Percentiles rank a stretch among this genome's conserved stretches.
Evolutionary conservation across 1,284 basidiomycete genomes (phyloP).

Genomic region (Irpex lacteus): DNA sequence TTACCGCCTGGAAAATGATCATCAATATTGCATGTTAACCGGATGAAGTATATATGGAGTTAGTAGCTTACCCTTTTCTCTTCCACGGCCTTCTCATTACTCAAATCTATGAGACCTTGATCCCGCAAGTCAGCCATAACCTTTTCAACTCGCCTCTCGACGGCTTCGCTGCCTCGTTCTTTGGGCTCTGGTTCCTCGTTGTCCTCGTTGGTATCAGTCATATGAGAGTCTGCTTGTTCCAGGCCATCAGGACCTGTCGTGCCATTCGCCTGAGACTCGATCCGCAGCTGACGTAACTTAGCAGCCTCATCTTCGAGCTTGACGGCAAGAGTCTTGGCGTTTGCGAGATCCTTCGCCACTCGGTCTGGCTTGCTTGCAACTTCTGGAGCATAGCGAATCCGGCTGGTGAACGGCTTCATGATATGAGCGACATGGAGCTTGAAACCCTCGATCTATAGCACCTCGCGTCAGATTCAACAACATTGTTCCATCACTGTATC

Average conservation of each 20-base stretch:
- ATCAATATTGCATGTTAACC: conserved; percentile 6
- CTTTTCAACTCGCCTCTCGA: conserved; percentile 75
- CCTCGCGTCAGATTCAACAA: conserved; percentile 7
- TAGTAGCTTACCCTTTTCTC: conserved; percentile 56
- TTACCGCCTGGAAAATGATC: conserved; percentile 46
- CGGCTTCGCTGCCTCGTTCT: conserved; percentile 63
- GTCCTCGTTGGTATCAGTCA: conserved; percentile 42
- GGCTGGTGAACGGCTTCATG: conserved; percentile 73
- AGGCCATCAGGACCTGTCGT: conserved; percentile 20
- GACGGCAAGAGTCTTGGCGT: conserved; percentile 66
- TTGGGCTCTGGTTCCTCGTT: conserved; percentile 55
- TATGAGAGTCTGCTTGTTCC: conserved; percentile 40
- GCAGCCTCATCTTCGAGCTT: conserved; percentile 71
- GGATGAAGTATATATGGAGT: conserved; percentile 12
- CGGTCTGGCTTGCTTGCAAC: conserved; percentile 77
- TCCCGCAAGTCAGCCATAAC: conserved; percentile 64
- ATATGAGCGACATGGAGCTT: conserved; percentile 88
- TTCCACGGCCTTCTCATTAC: conserved; percentile 62
- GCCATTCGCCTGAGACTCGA: conserved; percentile 21
- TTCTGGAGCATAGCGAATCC: conserved; percentile 78
- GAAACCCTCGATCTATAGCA: conserved; percentile 82
- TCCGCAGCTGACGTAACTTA: conserved; percentile 43
- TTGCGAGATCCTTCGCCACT: conserved; percentile 74
- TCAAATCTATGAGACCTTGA: conserved; percentile 53
- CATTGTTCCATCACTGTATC: too few species aligned